These are phyloP conservation scores for Dalbergia cochinchinensis DNA, from an alignment of 306 rosid species.

Conservation along the genomic window DNA sequence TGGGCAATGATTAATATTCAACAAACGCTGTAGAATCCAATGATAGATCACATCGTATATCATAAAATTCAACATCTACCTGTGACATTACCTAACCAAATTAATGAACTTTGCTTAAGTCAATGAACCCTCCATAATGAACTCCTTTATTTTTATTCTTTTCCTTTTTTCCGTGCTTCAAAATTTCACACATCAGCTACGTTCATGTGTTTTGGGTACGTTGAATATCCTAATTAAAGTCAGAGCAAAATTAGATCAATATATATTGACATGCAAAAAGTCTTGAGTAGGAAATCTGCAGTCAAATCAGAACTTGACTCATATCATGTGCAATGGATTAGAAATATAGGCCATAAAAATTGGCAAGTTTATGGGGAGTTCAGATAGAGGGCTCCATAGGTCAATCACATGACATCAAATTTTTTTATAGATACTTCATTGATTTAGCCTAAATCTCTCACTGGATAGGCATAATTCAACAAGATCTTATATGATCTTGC, in stretches of 20 bases:
- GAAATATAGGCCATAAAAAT: too few species aligned
- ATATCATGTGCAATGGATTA: neutral
- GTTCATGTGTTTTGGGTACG: conserved; percentile 18
- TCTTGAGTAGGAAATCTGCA: neutral
- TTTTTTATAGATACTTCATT: too few species aligned
- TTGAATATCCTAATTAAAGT: conserved; percentile 16
- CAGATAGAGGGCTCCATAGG: too few species aligned
- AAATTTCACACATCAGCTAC: neutral
- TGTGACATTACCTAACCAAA: conserved; percentile 38
- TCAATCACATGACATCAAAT: too few species aligned
- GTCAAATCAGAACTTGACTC: conserved; percentile 24
- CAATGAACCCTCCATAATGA: conserved; percentile 34
- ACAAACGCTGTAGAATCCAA: conserved; percentile 42
- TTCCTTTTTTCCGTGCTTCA: neutral
- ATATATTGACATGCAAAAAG: neutral
- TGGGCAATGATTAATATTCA: neutral
- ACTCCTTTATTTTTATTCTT: neutral
- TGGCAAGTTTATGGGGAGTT: too few species aligned
- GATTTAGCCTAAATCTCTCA: too few species aligned
- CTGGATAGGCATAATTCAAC: too few species aligned
- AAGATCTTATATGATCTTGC: too few species aligned
- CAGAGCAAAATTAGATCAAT: neutral
- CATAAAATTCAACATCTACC: conserved; percentile 40
- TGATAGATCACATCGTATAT: conserved; percentile 38
- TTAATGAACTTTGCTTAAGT: conserved; percentile 17